Evolutionary conservation across 257 asterid genomes (phyloP).

Genomic region (Nicotiana noctiflora): DNA sequence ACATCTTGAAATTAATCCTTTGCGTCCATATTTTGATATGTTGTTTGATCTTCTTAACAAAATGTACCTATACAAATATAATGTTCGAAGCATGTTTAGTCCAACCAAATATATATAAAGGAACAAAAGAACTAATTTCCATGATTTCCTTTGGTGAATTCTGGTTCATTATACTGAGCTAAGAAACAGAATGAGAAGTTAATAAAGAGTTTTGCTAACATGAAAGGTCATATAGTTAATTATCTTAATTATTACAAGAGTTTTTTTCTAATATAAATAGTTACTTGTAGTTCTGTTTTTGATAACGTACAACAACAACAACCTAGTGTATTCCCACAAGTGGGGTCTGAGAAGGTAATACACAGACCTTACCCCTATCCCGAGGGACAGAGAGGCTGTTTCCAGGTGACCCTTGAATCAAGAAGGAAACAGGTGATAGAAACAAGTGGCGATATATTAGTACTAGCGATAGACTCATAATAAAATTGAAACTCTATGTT

Average conservation of each 20-base stretch:
- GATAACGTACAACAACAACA: too few relatives aligned
- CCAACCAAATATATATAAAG: too few relatives aligned
- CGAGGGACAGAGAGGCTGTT: too few relatives aligned
- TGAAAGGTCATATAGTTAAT: neutral
- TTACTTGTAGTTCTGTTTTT: neutral
- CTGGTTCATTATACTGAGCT: neutral
- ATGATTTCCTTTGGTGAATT: neutral
- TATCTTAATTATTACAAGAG: neutral
- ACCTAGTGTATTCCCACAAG: too few relatives aligned
- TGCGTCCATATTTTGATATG: neutral
- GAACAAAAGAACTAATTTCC: neutral
- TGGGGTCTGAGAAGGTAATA: too few relatives aligned
- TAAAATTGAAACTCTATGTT: too few relatives aligned
- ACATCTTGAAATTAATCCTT: constrained; percentile 7
- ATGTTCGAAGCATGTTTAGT: neutral
- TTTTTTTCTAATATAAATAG: neutral
- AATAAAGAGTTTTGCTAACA: neutral
- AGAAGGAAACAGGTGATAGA: too few relatives aligned
- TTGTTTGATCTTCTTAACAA: neutral
- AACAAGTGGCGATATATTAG: too few relatives aligned
- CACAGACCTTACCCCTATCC: too few relatives aligned
- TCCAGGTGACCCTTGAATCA: too few relatives aligned
- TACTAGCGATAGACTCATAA: too few relatives aligned
- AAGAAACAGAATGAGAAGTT: neutral
- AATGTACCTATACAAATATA: neutral